phyloP scores from a whole-genome alignment of 371 early-diverging fungal species.

The Umbelopsis sp. region DNA sequence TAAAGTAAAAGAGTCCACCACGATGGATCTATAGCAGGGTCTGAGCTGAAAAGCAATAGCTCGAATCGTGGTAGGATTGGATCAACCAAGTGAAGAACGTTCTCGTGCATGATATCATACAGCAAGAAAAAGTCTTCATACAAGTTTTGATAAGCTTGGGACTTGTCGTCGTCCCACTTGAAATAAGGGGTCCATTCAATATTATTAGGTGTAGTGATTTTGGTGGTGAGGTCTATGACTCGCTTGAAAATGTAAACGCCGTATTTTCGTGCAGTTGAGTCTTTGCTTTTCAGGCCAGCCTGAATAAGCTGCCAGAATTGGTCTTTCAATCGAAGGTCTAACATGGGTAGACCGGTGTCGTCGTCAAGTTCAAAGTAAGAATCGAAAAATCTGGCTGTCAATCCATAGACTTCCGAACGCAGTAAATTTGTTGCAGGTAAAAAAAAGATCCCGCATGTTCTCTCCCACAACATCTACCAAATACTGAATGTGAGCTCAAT shows the following conservation, averaged over 20 bases:
- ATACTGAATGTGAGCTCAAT: neutral
- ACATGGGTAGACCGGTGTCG: slow-evolving; percentile 20
- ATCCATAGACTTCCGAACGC: slow-evolving; percentile 45
- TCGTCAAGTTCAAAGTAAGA: slow-evolving; percentile 39
- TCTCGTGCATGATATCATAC: slow-evolving; percentile 63
- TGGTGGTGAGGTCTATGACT: slow-evolving; percentile 42
- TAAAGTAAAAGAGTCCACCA: slow-evolving; percentile 52
- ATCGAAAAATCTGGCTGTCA: slow-evolving; percentile 50
- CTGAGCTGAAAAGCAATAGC: slow-evolving; percentile 26
- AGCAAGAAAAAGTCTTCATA: slow-evolving; percentile 67
- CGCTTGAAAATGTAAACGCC: slow-evolving; percentile 48
- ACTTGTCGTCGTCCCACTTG: slow-evolving; percentile 31
- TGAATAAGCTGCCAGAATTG: slow-evolving; percentile 48
- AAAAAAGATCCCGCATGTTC: slow-evolving; percentile 44
- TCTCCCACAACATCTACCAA: slow-evolving; percentile 47
- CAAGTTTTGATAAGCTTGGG: slow-evolving; percentile 29
- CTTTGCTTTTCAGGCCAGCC: slow-evolving; percentile 50
- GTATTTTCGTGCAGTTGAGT: slow-evolving; percentile 47
- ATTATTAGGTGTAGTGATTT: slow-evolving; percentile 23
- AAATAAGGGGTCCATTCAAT: slow-evolving; percentile 45
- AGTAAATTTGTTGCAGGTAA: slow-evolving; percentile 53
- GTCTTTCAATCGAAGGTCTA: slow-evolving; percentile 45
- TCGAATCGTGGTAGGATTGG: slow-evolving; percentile 51
- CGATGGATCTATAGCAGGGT: slow-evolving; percentile 34
- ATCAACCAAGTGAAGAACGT: slow-evolving; percentile 55